Percentiles rank a stretch among this genome's conserved stretches.
Conservation (phyloP, 441 rosid genomes). For the Metrosideros polymorpha region DNA sequence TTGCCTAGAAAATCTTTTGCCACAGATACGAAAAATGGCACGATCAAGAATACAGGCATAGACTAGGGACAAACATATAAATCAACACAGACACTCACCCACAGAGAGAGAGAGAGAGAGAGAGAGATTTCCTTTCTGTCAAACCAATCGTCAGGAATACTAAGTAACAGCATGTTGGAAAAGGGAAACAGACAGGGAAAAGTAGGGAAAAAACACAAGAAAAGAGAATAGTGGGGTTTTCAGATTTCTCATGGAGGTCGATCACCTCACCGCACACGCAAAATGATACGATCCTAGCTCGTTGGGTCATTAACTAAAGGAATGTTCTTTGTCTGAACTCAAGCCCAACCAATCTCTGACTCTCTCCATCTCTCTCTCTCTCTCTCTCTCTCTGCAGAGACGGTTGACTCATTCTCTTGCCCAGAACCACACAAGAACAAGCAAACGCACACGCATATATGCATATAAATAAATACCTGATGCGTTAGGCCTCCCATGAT, state of each 20-base stretch:
- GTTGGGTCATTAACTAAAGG: neutral
- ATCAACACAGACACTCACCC: neutral
- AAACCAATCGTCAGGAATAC: conserved; percentile 28
- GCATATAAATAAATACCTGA: neutral
- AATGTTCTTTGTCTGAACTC: neutral
- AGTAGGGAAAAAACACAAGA: neutral
- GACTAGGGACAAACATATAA: neutral
- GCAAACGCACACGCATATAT: neutral
- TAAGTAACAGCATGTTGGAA: conserved; percentile 21
- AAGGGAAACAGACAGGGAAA: conserved; percentile 7
- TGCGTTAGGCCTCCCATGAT: conserved; percentile 6
- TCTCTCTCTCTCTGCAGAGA: neutral
- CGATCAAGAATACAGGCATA: neutral
- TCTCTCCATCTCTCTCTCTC: neutral
- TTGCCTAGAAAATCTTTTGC: neutral
- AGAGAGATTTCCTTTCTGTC: neutral
- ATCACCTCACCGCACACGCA: conserved; percentile 19
- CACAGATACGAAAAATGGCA: neutral
- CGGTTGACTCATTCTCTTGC: neutral
- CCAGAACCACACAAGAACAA: neutral
- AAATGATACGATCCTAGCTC: conserved; percentile 3
- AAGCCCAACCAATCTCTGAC: neutral
- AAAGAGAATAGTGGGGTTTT: neutral
- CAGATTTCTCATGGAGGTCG: neutral
- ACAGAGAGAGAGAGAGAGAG: neutral